Conservation (phyloP, 768 basidiomycete genomes). For the Mycena leptocephala region DNA sequence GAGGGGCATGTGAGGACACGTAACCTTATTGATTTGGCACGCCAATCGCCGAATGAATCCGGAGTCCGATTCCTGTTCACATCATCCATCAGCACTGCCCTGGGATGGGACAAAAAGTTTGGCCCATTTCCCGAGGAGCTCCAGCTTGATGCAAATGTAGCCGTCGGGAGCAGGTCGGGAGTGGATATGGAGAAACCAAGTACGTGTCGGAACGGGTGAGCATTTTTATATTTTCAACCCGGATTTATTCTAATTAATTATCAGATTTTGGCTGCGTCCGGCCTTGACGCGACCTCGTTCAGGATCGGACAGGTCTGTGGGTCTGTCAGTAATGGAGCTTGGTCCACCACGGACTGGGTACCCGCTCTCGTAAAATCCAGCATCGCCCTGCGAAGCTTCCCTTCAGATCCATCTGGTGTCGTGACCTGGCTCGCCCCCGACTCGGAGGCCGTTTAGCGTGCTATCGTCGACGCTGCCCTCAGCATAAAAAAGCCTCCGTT, state of each 20-base stretch:
- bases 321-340: constrained; percentile 43
- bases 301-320: constrained; percentile 43
- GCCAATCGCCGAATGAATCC: background rate
- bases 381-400: constrained; percentile 30
- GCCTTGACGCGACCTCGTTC: constrained; percentile 50
- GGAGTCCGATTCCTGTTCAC: constrained; percentile 43
- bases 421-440: constrained; percentile 57
- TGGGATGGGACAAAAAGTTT: constrained; percentile 40
- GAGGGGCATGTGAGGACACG: constrained; percentile 60
- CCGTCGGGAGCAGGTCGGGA: no score
- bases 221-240: background rate
- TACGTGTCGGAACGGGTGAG: constrained; percentile 52
- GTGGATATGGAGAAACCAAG: constrained; percentile 53
- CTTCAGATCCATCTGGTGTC: constrained; percentile 31
- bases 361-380: constrained; percentile 45
- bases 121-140: constrained; percentile 55
- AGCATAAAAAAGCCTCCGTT: constrained; percentile 31
- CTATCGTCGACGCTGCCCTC: constrained; percentile 52
- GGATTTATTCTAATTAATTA: constrained; percentile 32
- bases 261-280: constrained; percentile 50
- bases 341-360: constrained; percentile 51
- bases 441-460: constrained; percentile 51
- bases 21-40: constrained; percentile 48
- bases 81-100: constrained; percentile 38
- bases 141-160: constrained; percentile 43